These are phyloP conservation scores for Globisporangium irregulare DNA, from an alignment of 352 stramenopile genomes.

Conservation along the genomic window DNA sequence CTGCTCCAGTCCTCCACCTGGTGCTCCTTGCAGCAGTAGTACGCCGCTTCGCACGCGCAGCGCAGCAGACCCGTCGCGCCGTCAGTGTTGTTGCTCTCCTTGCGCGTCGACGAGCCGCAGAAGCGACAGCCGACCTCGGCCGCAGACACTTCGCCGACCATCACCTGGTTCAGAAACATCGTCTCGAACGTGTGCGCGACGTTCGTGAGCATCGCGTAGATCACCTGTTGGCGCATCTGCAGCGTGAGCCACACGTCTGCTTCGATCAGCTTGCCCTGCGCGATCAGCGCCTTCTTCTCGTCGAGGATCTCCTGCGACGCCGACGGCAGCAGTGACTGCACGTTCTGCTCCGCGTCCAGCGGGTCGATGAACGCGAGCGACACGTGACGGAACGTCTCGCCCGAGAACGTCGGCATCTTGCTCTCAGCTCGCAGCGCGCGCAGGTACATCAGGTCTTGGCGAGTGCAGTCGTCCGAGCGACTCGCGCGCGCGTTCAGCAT, in stretches of 20 bases:
- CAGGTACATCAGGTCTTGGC: constrained; percentile 75
- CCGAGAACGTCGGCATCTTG: constrained; percentile 87
- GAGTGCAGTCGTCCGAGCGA: constrained; percentile 65
- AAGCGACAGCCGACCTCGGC: constrained; percentile 66
- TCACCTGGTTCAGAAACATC: constrained; percentile 73
- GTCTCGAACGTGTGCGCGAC: constrained; percentile 82
- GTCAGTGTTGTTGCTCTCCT: not conserved
- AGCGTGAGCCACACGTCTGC: constrained; percentile 83
- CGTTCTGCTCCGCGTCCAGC: constrained; percentile 63
- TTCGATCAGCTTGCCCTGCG: constrained; percentile 73
- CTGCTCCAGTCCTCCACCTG: constrained; percentile 80
- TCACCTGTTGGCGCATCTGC: constrained; percentile 83
- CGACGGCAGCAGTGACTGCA: constrained; percentile 75
- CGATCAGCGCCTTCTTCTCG: constrained; percentile 64
- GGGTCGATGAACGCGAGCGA: constrained; percentile 80
- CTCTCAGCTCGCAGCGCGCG: constrained; percentile 46
- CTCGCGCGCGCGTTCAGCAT: constrained; percentile 75
- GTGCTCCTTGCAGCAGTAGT: constrained; percentile 85
- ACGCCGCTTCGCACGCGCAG: constrained; percentile 70
- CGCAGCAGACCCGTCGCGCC: constrained; percentile 34
- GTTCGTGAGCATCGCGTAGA: constrained; percentile 79
- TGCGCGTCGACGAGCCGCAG: constrained; percentile 49
- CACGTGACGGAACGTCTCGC: constrained; percentile 70
- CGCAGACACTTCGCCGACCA: constrained; percentile 59
- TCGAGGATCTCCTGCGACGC: constrained; percentile 49